Evolutionary conservation across 257 asterid genomes (phyloP).

Genomic region (Solanum sejunctum): DNA sequence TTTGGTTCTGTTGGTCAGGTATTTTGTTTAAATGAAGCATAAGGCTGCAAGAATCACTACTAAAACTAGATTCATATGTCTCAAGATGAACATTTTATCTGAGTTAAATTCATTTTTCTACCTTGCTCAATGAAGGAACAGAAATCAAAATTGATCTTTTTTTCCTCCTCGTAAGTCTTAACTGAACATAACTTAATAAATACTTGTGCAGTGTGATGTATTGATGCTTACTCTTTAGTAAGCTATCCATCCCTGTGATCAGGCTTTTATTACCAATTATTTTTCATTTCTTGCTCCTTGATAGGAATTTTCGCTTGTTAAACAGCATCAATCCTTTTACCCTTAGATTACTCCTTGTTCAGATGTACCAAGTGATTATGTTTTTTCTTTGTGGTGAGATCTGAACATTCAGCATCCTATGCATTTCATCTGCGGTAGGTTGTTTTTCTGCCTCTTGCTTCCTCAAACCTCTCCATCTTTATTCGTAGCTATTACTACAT

Average conservation of each 20-base stretch:
- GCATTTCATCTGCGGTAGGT: background rate
- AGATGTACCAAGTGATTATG: background rate
- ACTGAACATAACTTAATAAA: background rate
- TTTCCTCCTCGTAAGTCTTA: background rate
- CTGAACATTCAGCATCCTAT: background rate
- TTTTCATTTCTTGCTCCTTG: background rate
- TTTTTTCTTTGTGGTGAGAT: background rate
- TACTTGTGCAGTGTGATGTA: too few species aligned
- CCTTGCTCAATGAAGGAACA: background rate
- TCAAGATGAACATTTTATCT: background rate
- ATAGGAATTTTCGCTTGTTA: background rate
- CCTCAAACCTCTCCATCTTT: background rate
- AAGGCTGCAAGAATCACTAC: background rate
- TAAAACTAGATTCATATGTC: too few species aligned
- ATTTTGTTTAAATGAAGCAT: background rate
- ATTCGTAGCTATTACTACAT: background rate
- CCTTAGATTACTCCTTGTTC: background rate
- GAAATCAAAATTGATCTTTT: background rate
- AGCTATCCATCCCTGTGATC: background rate
- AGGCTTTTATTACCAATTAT: background rate
- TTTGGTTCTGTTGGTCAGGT: constrained; percentile 99
- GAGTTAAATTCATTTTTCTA: background rate
- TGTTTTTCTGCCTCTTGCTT: background rate
- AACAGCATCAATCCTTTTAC: background rate
- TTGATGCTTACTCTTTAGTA: too few species aligned